Base-by-base conservation (phyloP, 352 stramenopile genomes). In the Pythium coloratum region DNA sequence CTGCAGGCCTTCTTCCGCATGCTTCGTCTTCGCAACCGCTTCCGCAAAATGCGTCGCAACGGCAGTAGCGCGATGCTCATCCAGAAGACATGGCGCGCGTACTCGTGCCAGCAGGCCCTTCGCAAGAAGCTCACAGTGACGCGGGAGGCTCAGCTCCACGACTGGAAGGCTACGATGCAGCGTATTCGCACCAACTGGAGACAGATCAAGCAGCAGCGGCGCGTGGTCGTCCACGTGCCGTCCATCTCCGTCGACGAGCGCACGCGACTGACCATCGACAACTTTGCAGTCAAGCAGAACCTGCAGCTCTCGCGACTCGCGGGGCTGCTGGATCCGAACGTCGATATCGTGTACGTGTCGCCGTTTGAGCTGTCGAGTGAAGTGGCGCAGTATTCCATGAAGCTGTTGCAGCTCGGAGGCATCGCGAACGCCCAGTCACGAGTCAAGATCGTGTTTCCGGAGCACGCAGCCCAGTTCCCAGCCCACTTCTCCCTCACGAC, bases 271-370 rank as follows among this genome's bases (percentile, higher is more conserved):
- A 65, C 75, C 14, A 69, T 81, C 40, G 81, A 90, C 33, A 88
- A 93, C 51, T 90, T 96, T 34, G 70, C 72, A 0, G 75, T 92
- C 33, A 68, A 83, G 53, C 82, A 97, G 62, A 97, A 96, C 64
- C 73, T 96, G 12, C 88, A 96, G 66, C 80, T 96, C 32, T 81
- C 84, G 8, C 76, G 87, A 8, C 67, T 97, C 54, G 88, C 85
- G 34, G 88, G 76, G 46, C 59, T 91, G 32, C 51, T 85, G 34
- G 89, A 96, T 61, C 59, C 72, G 14, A 81, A 89, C 57, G 87
- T 97, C 28, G 84, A 97, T 34, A 68, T 97, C 24, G 72, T 97
- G n/a, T 97, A 97, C 64, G 82, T 97, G 6, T 77, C 80, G 34
- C 89, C 90, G 14, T 94, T 94, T 60, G 79, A 93, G 55, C 77